Base-by-base conservation (phyloP, 139 green algal genomes). In the Tetradesmus obliquus region DNA sequence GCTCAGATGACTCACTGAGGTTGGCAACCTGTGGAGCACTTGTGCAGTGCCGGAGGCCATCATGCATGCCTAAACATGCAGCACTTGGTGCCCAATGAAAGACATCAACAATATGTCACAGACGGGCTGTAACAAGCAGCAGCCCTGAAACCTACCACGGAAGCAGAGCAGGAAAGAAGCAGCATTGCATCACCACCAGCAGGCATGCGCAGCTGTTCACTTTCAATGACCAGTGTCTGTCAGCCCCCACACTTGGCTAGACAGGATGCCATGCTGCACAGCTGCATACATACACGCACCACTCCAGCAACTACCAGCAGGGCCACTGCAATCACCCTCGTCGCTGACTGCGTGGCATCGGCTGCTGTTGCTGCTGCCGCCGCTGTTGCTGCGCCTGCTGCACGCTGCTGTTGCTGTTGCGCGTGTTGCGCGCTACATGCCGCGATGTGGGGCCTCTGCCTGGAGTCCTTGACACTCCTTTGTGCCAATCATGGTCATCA, bases 401-500 rank as follows among this genome's bases (percentile, higher is more conserved):
- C 74, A 51, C 32, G 32, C 84, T 45, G 13, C 32, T 19, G 84
- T 51, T 89, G 84, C 79, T 54, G 60, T 10, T 62, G 84, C n/a
- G 69, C 8, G n/a, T 81, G 60, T 60, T 45, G 12, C n/a, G 57
- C 54, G 45, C 6, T 6, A 69, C 82, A 89, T 89, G 60, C 54
- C 84, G 69, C 22, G 24, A 60, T 51, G 84, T 89, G 32, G 84
- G 84, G 3, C 57, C 24, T 17, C 84, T 81, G 32, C 84, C 84
- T 53, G 84, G 84, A 0, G 84, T 89, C 62, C 55, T 89, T 3
- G 84, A 32, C 53, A 90, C 13, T 12, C 86, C 86, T 69, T 84
- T 13, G 80, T 90, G 86, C 86, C 86, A 90, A 13, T 55, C 55
- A 45, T 90, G 22, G 2, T 90, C 69, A 55, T 71, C 55, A 6